Evolutionary conservation across 2,329 filamentous ascomycete species (phyloP).

Genomic region (Xylaria sp.): DNA sequence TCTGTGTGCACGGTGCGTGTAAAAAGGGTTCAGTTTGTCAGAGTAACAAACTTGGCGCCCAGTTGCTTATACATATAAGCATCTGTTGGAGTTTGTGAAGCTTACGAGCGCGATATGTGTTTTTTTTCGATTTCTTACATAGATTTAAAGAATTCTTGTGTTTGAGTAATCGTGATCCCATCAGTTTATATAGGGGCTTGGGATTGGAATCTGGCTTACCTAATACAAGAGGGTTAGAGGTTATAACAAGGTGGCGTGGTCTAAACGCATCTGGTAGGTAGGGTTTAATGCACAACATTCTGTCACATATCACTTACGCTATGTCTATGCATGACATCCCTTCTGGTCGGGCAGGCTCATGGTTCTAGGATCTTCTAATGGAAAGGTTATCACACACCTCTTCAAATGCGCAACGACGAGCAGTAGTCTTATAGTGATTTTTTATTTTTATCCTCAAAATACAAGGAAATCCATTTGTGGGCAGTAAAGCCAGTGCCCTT

Average conservation of each 20-base stretch:
- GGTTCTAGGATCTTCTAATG: neutral
- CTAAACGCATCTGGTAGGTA: neutral
- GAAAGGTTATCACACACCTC: neutral
- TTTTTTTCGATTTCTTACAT: too few relatives aligned
- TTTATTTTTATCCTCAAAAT: neutral
- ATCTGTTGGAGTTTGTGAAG: neutral
- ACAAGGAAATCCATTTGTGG: neutral
- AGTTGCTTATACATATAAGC: neutral
- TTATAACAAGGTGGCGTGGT: neutral
- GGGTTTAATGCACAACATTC: slow-evolving; percentile 24
- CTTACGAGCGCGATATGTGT: neutral
- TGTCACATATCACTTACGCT: slow-evolving; percentile 1
- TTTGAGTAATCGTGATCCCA: neutral
- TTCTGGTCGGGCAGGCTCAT: neutral
- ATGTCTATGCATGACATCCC: slow-evolving; percentile 4
- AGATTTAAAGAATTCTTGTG: neutral
- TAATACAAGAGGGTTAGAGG: neutral
- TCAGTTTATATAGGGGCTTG: neutral
- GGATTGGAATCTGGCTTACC: neutral
- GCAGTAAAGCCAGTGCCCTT: slow-evolving; percentile 10
- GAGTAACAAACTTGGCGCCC: neutral
- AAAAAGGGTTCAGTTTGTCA: neutral
- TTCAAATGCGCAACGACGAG: neutral
- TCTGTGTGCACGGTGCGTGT: neutral
- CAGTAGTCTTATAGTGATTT: neutral